Evolutionary conservation across 2,329 filamentous ascomycete genomes (phyloP).

Genomic region (Sporothrix pallida): DNA sequence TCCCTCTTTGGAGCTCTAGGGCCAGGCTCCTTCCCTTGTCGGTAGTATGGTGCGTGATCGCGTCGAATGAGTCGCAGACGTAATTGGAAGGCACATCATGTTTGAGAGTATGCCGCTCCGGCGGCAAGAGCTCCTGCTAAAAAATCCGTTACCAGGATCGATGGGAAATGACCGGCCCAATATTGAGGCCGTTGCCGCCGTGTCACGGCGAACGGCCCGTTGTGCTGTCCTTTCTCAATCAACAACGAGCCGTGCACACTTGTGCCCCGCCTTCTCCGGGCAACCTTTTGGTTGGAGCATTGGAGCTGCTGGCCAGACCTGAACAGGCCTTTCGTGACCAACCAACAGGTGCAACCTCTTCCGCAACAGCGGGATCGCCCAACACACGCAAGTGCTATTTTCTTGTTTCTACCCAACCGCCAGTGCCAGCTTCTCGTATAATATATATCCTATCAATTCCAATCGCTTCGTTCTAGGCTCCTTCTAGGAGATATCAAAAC

Average conservation of each 20-base stretch:
- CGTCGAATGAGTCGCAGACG: neutral
- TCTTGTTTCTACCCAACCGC: neutral
- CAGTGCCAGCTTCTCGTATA: neutral
- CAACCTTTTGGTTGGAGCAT: neutral
- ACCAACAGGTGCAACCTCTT: neutral
- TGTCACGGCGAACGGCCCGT: neutral
- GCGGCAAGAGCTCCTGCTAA: neutral
- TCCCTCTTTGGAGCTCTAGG: too few species aligned
- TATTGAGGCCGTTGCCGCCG: conserved; percentile 3
- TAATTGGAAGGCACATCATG: neutral
- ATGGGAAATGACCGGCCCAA: conserved; percentile 7
- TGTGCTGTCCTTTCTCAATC: neutral
- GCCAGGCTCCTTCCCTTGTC: neutral
- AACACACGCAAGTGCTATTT: neutral
- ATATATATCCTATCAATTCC: neutral
- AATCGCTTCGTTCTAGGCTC: neutral
- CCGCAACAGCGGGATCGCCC: neutral
- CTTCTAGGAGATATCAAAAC: neutral
- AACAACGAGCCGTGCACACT: neutral
- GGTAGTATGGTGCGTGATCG: neutral
- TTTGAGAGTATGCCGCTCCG: neutral
- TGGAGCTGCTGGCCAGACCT: neutral
- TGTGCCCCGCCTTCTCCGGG: neutral
- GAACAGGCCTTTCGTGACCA: neutral
- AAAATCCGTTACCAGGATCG: too few species aligned